These are phyloP conservation scores for Hanseniaspora sp. DNA, from an alignment of 1,139 yeast genomes.

Conservation along the genomic window DNA sequence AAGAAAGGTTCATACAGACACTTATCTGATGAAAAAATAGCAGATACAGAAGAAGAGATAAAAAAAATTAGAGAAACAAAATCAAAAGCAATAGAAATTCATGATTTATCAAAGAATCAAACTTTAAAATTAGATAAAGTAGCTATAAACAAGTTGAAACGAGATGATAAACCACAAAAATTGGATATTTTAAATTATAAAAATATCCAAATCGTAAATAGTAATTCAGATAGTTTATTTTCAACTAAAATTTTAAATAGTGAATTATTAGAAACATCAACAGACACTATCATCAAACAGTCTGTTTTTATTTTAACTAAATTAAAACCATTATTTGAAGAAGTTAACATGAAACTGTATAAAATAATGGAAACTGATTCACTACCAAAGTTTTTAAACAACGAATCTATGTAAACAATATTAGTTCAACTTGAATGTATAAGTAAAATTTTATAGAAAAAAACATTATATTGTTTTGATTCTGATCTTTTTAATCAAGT, in stretches of 20 bases:
- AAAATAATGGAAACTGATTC: slow-evolving; percentile 64
- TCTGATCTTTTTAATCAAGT: slow-evolving; percentile 16
- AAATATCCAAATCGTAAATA: background rate
- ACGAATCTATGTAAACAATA: background rate
- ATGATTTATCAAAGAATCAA: background rate
- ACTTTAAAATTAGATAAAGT: background rate
- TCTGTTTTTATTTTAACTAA: slow-evolving; percentile 32
- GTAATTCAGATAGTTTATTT: background rate
- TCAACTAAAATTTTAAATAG: background rate
- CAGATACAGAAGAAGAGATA: background rate
- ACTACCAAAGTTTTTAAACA: slow-evolving; percentile 50
- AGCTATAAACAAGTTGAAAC: background rate
- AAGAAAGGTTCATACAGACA: background rate
- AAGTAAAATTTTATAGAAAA: too few relatives aligned
- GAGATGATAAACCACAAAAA: background rate
- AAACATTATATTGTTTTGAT: too few relatives aligned
- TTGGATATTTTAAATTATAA: background rate
- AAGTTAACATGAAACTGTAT: slow-evolving; percentile 40
- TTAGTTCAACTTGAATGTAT: too few relatives aligned
- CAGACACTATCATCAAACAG: slow-evolving; percentile 23
- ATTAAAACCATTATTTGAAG: slow-evolving; percentile 34
- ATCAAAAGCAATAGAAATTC: background rate
- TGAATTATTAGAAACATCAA: slow-evolving; percentile 19
- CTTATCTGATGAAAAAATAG: background rate
- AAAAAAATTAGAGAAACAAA: background rate